Base-by-base conservation (phyloP, 2,329 filamentous ascomycete genomes). In the Aureobasidium sp. region DNA sequence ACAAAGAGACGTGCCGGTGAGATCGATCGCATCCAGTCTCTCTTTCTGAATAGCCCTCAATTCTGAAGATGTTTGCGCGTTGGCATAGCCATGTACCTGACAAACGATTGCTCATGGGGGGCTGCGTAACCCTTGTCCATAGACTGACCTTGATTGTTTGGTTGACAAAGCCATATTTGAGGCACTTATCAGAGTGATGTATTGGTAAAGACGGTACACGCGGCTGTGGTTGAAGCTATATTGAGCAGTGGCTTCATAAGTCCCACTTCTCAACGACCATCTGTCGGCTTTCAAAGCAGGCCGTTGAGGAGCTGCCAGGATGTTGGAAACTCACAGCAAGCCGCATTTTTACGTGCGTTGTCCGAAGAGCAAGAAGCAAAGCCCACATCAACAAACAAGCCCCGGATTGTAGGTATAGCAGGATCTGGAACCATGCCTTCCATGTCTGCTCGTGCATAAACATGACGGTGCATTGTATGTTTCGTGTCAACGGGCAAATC, bases 181-280 rank as follows among this genome's bases (percentile, higher is more conserved):
- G 49, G 25, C 34, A 55, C 22, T 42, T n/a, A 20, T 53, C 2
- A 36, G 29, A 17, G 22, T 15, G n/a, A 20, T 29, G 36, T 2
- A 15, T 8, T 42, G 39, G 25, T 42, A 42, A 8, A 42, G 15
- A 42, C 51, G 52, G 52, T 58, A 58, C n/a, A 47, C 15, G 37
- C 55, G 55, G 39, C 52, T 44, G 37, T 17, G 31, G n/a, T 42
- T 11, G n/a, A 34, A 17, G 29, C 25, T 14, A 25, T 58, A 47
- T 34, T 37, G 25, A 47, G 14, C 25, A 20, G 42, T 58, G 55
- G 55, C 55, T 58, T 58, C 39, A 42, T 45, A 25, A 37, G 41
- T 58, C 55, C 53, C 55, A 29, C 42, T 58, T 58, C 55, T 58
- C 41, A 58, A 58, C 55, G 29, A 37, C 15, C 20, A n/a, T 25